Evolutionary conservation across 768 basidiomycete genomes (phyloP), one percentile per base, ranked within the genome.

Genomic region (Russula griseocarnosa): DNA sequence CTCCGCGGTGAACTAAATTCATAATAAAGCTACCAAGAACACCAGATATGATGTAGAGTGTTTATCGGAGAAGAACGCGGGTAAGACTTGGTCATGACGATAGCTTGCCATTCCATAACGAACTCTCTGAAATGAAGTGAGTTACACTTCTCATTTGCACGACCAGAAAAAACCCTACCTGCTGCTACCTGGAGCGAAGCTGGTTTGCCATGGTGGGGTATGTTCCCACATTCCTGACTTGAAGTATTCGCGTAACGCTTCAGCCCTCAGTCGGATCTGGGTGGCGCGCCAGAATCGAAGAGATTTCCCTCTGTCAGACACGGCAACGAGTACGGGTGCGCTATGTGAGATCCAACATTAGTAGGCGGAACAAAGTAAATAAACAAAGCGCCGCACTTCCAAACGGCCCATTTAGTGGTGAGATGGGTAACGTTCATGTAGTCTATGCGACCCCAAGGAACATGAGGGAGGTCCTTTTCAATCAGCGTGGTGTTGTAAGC

Each of bases 371-470:
- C 24, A 14, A 5, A 36, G 9, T 36, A 52, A n/a, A 16, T 57
- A 66, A 46, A 44, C 20, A 56, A 4, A 14, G 18, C 5, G 30
- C 81, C 85, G 63, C 72, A 94, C 94, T 83, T 82, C 90, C 92
- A 94, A 54, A 95, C 73, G 40, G 73, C 78, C 94, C 94, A 96
- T 71, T 88, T 88, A 2, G 92, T 92, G 61, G 92, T 94, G 61
- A 94, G 74, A 58, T 79, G 75, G 4, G 90, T 93, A 66, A 94
- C 92, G 66, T 87, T 86, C 67, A 93, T 76, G 74, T 94, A 96
- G 77, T 95, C 92, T 62, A 96, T 84, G 65, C 94, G 85, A 56
- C 84, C 94, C 82, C 88, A 95, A 62, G 82, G 85, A 61, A 94
- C 82, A 70, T 90, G 73, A 3, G 84, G 85, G 20, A 91, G 74